phyloP scores from a whole-genome alignment of 176 grass and related monocot species.

The Carex scoparia region DNA sequence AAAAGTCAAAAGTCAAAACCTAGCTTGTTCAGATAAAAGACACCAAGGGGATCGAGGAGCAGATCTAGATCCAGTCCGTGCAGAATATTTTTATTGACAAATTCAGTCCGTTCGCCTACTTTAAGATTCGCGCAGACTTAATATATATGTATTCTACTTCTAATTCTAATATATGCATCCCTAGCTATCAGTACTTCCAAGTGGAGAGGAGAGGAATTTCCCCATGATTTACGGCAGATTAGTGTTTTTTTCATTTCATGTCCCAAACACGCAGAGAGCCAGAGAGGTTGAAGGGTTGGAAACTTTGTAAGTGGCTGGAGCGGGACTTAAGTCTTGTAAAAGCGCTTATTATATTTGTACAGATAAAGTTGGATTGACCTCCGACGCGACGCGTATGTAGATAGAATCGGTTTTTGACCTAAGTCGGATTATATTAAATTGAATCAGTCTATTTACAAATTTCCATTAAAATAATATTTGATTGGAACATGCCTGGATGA shows the following conservation, averaged over 20 bases:
- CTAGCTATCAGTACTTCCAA: not conserved
- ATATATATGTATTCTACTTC: too few relatives aligned
- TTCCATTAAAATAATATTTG: not conserved
- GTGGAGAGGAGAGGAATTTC: not conserved
- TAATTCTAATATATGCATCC: too few relatives aligned
- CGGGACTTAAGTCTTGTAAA: not conserved
- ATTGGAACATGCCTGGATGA: not conserved
- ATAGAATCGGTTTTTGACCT: not conserved
- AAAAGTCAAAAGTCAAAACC: too few relatives aligned
- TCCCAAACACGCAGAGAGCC: too few relatives aligned
- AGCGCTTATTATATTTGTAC: not conserved
- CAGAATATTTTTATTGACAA: too few relatives aligned
- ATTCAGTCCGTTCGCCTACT: too few relatives aligned
- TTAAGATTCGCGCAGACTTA: too few relatives aligned
- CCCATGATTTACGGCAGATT: not conserved
- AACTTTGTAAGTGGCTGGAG: not conserved
- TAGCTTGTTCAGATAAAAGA: too few relatives aligned
- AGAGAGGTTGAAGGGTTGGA: not conserved
- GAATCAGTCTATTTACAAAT: not conserved
- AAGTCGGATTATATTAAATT: not conserved
- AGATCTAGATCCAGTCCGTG: too few relatives aligned
- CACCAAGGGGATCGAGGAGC: too few relatives aligned
- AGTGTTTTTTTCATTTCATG: not conserved
- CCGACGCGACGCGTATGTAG: not conserved
- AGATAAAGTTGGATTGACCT: not conserved